Evolutionary conservation across 2,329 filamentous ascomycete genomes (phyloP), one percentile per base, ranked within the genome.

Genomic region (Colletotrichum viniferum): DNA sequence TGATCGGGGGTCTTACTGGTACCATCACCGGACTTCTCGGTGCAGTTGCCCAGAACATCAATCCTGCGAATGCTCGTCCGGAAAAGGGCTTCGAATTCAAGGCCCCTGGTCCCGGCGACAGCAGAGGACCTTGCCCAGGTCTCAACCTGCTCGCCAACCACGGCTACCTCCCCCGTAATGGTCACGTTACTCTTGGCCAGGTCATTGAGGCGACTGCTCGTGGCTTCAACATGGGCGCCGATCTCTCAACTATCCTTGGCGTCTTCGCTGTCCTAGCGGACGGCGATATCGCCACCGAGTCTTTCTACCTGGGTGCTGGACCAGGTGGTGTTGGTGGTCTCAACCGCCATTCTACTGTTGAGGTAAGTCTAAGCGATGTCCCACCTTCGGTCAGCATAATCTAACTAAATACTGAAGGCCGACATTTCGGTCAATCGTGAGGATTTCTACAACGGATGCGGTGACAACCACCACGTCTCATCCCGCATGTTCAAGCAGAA

Each of bases 91-190:
- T 62, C 43, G 73, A 75, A 0, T 73, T 75, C 2, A n/a, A 28
- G 12, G 76, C 70, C 3, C 73, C 64, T 14, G 66, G 69, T 0
- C 69, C 63, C 2, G 55, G 61, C 2, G 73, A 75, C 43, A 75
- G 73, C 38, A 43, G 73, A 7, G 73, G 73, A 3, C 82, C 86
- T 56, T 88, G 86, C 60, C 86, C 86, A 2, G 85, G 85, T 77
- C 79, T 88, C 73, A 88, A 88, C 71, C 83, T 86, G 1, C 80
- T 87, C 16, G 84, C 85, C 10, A 87, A 87, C 76, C 84, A 88
- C 62, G 84, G 83, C 1, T 87, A 85, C 73, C 82, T 88, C 24
- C 84, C 84, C 1, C 86, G 83, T 60, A 79, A 87, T 58, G 86
- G 86, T 16, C 79, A 73, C 28, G 73, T 75, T 58, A 75, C 58